A percentile compares a stretch with the other conserved stretches of the same genome.
Conservation (phyloP, 176 grass and related monocot species). For the Hordeum vulgare region DNA sequence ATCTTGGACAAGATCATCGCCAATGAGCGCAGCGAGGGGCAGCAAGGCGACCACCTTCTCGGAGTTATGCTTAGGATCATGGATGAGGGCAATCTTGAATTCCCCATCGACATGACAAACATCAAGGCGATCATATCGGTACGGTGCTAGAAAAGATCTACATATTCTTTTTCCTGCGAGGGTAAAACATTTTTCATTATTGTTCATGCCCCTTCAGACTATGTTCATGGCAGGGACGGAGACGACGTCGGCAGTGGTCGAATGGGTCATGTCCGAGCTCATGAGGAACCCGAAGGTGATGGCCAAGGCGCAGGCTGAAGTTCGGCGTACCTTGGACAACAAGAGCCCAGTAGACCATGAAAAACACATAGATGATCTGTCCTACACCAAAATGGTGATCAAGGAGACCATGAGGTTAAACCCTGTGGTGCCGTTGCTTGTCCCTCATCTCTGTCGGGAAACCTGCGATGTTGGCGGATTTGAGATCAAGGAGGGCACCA, state of each 20-base stretch:
- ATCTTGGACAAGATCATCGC: not conserved
- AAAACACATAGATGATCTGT: not conserved
- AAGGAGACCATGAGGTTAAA: slow-evolving; percentile 37
- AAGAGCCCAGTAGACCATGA: not conserved
- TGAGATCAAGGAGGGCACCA: not conserved
- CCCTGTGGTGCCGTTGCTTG: not conserved
- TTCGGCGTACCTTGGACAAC: not conserved
- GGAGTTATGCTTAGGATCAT: slow-evolving; percentile 22
- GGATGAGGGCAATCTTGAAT: not conserved
- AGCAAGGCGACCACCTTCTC: not conserved
- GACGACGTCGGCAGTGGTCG: not conserved
- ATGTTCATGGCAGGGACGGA: not conserved
- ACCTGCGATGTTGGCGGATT: not conserved
- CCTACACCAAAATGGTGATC: slow-evolving; percentile 1
- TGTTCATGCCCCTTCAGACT: not conserved
- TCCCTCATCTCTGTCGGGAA: slow-evolving; percentile 1
- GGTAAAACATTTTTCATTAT: no score
- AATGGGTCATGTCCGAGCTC: slow-evolving; percentile 27
- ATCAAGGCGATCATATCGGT: not conserved
- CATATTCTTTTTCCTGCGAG: no score
- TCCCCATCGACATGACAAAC: not conserved
- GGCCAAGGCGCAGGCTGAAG: slow-evolving; percentile 12
- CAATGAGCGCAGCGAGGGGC: not conserved
- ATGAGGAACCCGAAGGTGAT: not conserved
- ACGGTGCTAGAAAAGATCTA: no score